Evolutionary conservation across 257 asterid genomes (phyloP).

Genomic region (Solanum sitiens): DNA sequence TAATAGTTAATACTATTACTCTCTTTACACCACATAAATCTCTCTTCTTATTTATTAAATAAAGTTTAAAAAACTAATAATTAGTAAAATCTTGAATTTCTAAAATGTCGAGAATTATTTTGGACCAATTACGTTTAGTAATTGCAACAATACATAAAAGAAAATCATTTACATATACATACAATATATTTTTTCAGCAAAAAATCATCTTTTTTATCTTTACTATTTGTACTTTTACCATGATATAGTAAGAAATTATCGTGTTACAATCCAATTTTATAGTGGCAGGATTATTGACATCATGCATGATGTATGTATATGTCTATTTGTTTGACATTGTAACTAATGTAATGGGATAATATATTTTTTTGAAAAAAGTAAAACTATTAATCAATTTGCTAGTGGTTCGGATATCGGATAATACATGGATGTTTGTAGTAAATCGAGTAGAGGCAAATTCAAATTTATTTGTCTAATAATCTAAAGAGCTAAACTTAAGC

Average conservation of each 20-base stretch:
- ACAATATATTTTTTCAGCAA: too few species aligned
- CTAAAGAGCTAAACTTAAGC: constrained; percentile 12
- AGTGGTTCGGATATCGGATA: neutral
- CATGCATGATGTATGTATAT: too few species aligned
- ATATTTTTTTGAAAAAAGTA: neutral
- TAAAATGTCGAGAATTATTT: too few species aligned
- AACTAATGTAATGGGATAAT: neutral
- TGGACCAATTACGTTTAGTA: too few species aligned
- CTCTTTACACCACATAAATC: too few species aligned
- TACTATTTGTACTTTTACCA: neutral
- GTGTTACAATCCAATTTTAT: neutral
- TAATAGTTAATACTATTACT: too few species aligned
- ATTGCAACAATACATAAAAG: too few species aligned
- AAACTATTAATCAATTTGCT: neutral
- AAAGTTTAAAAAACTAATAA: too few species aligned
- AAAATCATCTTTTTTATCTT: neutral
- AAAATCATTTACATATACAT: too few species aligned
- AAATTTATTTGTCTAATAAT: neutral
- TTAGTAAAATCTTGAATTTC: too few species aligned
- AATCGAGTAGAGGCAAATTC: neutral
- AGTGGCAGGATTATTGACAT: neutral
- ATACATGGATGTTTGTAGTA: neutral
- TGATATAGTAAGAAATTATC: neutral
- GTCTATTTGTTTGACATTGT: neutral
- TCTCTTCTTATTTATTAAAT: too few species aligned